A percentile compares a stretch with the other conserved stretches of the same genome.
phyloP scores from a whole-genome alignment of 1,284 basidiomycete species.

The Hymenochaete sp. region DNA sequence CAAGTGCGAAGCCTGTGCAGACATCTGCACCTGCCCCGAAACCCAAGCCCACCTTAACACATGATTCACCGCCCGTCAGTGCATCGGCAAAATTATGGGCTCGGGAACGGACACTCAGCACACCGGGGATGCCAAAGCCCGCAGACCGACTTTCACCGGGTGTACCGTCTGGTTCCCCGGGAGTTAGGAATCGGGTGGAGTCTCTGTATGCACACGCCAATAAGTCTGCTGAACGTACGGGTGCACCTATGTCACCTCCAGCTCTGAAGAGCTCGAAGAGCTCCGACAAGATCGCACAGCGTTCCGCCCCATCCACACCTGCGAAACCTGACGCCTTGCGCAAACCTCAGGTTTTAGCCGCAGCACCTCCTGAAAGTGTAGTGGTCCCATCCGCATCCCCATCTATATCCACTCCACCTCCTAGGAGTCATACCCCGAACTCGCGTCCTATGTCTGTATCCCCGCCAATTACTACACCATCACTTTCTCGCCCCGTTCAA shows the following conservation, averaged over 20 bases:
- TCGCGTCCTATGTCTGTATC: slow-evolving; percentile 24
- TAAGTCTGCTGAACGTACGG: slow-evolving; percentile 2
- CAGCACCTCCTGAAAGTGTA: not conserved
- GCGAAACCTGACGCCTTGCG: slow-evolving; percentile 17
- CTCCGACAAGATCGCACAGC: slow-evolving; percentile 9
- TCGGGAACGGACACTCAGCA: slow-evolving; percentile 33
- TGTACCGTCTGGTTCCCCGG: slow-evolving; percentile 13
- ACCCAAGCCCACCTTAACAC: slow-evolving; percentile 14
- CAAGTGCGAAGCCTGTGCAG: not conserved
- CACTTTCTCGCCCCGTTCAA: slow-evolving; percentile 47
- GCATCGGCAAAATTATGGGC: slow-evolving; percentile 15
- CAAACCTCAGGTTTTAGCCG: slow-evolving; percentile 5
- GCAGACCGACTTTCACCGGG: slow-evolving; percentile 17
- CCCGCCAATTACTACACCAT: slow-evolving; percentile 33
- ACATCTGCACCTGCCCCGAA: not conserved
- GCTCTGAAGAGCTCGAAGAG: slow-evolving; percentile 8
- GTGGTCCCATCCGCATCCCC: not conserved
- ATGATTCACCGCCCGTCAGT: slow-evolving; percentile 15
- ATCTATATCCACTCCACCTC: slow-evolving; percentile 1
- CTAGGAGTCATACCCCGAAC: slow-evolving; percentile 4
- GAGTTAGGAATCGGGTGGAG: slow-evolving; percentile 12
- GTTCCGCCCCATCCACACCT: slow-evolving; percentile 8
- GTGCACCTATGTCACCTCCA: slow-evolving; percentile 5
- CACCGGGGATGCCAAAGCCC: slow-evolving; percentile 19
- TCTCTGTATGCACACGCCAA: slow-evolving; percentile 14